Percentiles rank a stretch among this genome's conserved stretches.
Evolutionary conservation across 176 grass and related monocot genomes (phyloP).

Genomic region (Paspalum vaginatum): DNA sequence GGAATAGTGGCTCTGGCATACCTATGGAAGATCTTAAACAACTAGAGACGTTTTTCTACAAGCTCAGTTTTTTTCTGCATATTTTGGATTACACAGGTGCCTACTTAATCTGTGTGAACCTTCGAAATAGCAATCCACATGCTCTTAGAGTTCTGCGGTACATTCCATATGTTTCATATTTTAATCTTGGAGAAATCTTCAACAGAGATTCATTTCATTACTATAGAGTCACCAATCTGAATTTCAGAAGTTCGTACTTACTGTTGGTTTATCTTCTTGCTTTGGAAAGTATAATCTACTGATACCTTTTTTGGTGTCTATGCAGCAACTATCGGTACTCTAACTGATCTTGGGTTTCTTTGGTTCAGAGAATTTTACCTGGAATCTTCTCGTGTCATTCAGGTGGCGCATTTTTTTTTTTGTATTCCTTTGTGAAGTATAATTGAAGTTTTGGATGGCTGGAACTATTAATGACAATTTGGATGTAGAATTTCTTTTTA

Average conservation of each 20-base stretch:
- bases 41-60: conserved; percentile 98
- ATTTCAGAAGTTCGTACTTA: conserved; percentile 3
- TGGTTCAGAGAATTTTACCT: conserved; percentile 99
- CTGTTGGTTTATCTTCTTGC: background rate
- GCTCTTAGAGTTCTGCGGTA: conserved; percentile 1
- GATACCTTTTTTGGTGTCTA: conserved; percentile 36
- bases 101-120: background rate
- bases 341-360: conserved; percentile 98
- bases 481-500: conserved; percentile 30
- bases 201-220: background rate
- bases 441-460: conserved; percentile 32
- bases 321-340: conserved; percentile 92
- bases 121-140: conserved; percentile 36
- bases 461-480: conserved; percentile 18
- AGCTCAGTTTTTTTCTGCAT: conserved; percentile 98
- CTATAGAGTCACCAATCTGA: background rate
- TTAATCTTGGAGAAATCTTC: conserved; percentile 6
- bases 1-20: conserved; percentile 97
- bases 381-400: conserved; percentile 98
- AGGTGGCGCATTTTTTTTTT: conserved; percentile 58
- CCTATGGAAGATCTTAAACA: conserved; percentile 96
- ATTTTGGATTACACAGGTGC: conserved; percentile 98
- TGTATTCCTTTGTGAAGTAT: background rate
- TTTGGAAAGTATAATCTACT: conserved; percentile 34
- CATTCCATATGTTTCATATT: conserved; percentile 18